Base-by-base conservation (phyloP, 2,329 filamentous ascomycete genomes). In the Tolypocladium tundrense region DNA sequence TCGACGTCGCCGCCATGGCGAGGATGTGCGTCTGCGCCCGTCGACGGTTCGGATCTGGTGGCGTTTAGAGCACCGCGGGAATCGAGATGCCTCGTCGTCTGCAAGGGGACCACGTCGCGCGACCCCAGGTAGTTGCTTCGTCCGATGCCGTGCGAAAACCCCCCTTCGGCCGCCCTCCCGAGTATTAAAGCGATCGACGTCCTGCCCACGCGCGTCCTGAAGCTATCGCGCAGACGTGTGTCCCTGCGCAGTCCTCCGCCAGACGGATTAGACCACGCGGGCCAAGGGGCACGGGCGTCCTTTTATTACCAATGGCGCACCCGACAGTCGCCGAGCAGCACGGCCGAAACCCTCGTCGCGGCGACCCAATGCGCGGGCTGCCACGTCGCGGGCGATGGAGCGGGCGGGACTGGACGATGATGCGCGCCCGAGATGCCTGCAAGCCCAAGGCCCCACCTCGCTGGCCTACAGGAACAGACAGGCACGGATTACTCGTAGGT, bases 1-100 rank as follows among this genome's bases (percentile, higher is more conserved):
- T 54, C 35, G 61, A 63, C 24, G 45, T 27, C 8, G 53, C 42
- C 7, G 43, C 56, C 55, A 60, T 61, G 33, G 2, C 33, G 33
- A 37, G 42, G 33, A 14, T 39, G 42, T 16, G 55, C 3, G 33
- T 27, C 31, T 40, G 31, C 16, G 48, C 19, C n/a, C 8, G 24
- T 19, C 14, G 43, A 13, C 16, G 27, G 27, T 6, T n/a, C 16
- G 16, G 48, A n/a, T 13, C 9, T 3, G 16, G 27, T n/a, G 48
- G 27, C 13, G 35, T 10, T 10, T 11, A 31, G 19, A n/a, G 33
- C 27, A 33, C 10, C 21, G 43, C 42, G 21, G 42, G 2, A 27
- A 14, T 14, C 31, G 31, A 33, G 31, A 33, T 33, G 8, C 31
- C 31, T 9, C 31, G 31, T 8, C 7, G 31, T 33, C 31, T 33